A percentile compares a stretch with the other conserved stretches of the same genome.
Evolutionary conservation across 2,329 filamentous ascomycete species (phyloP).

Genomic region (Blastomyces gilchristii): DNA sequence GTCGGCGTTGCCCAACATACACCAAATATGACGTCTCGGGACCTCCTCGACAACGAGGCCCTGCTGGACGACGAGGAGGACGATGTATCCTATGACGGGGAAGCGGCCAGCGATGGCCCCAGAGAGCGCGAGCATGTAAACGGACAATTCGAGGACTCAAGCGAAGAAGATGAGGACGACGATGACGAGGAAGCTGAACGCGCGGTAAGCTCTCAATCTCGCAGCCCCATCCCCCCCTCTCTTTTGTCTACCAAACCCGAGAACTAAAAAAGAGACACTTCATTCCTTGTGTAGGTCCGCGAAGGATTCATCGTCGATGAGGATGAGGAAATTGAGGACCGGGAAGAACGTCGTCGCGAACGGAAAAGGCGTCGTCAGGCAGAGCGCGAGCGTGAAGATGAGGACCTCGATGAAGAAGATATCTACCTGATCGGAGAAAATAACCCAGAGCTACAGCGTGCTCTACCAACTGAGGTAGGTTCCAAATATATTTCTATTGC

Average conservation of each 20-base stretch:
- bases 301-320: constrained; percentile 96
- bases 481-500: constrained; percentile 2
- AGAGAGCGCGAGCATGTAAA: constrained; percentile 36
- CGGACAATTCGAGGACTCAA: constrained; percentile 63
- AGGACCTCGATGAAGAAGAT: constrained; percentile 84
- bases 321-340: constrained; percentile 66
- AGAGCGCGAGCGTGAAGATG: constrained; percentile 75
- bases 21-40: constrained; percentile 45
- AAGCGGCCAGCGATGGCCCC: constrained; percentile 44
- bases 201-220: constrained; percentile 45
- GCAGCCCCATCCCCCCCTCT: too few relatives aligned
- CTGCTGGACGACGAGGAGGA: constrained; percentile 78
- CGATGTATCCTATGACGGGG: constrained; percentile 72
- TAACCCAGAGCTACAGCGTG: constrained; percentile 58
- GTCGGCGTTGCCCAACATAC: background rate
- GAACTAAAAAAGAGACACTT: background rate
- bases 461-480: constrained; percentile 58
- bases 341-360: constrained; percentile 51
- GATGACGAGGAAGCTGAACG: constrained; percentile 79
- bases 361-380: constrained; percentile 65
- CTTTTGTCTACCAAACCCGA: background rate
- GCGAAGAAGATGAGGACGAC: constrained; percentile 85
- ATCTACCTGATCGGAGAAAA: constrained; percentile 85
- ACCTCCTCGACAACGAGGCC: constrained; percentile 75
- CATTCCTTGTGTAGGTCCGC: constrained; percentile 53